Percentiles rank a stretch among this genome's conserved stretches.
Evolutionary conservation across 257 asterid genomes (phyloP).

Genomic region (Scutellaria minor): DNA sequence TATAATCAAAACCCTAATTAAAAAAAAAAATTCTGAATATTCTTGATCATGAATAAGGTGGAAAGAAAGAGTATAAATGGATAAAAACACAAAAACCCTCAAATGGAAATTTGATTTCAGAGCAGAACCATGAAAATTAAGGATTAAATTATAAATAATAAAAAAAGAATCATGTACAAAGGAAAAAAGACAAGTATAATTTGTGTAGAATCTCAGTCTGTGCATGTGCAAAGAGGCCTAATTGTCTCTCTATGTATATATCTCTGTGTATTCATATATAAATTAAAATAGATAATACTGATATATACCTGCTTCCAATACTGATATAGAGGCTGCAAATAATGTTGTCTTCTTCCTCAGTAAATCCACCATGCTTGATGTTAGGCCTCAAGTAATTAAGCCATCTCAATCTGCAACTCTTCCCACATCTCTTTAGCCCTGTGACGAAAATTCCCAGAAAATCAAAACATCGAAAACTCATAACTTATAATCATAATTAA

Average conservation of each 20-base stretch:
- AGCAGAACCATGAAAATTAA: slow-evolving; percentile 37
- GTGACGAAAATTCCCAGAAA: neutral
- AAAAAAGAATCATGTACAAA: slow-evolving; percentile 54
- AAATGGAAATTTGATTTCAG: slow-evolving; percentile 22
- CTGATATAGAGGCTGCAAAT: slow-evolving; percentile 96
- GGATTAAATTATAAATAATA: neutral
- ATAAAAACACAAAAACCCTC: slow-evolving; percentile 19
- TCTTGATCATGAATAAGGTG: neutral
- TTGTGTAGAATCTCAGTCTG: slow-evolving; percentile 35
- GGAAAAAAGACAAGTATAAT: slow-evolving; percentile 61
- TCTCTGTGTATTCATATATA: slow-evolving; percentile 23
- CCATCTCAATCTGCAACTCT: slow-evolving; percentile 96
- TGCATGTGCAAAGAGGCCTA: slow-evolving; percentile 40
- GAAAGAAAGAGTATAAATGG: neutral
- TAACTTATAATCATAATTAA: neutral
- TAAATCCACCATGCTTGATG: slow-evolving; percentile 92
- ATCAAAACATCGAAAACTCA: neutral
- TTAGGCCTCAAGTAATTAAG: slow-evolving; percentile 88
- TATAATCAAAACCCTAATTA: neutral
- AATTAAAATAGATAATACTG: neutral
- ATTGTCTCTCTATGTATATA: neutral
- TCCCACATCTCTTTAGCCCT: slow-evolving; percentile 98
- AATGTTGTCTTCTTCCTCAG: slow-evolving; percentile 96
- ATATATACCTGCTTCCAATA: slow-evolving; percentile 91
- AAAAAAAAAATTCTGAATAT: neutral